These are phyloP conservation scores for Neotropicomus parvogracilis DNA, from an alignment of 1,284 basidiomycete species.

Conservation along the genomic window DNA sequence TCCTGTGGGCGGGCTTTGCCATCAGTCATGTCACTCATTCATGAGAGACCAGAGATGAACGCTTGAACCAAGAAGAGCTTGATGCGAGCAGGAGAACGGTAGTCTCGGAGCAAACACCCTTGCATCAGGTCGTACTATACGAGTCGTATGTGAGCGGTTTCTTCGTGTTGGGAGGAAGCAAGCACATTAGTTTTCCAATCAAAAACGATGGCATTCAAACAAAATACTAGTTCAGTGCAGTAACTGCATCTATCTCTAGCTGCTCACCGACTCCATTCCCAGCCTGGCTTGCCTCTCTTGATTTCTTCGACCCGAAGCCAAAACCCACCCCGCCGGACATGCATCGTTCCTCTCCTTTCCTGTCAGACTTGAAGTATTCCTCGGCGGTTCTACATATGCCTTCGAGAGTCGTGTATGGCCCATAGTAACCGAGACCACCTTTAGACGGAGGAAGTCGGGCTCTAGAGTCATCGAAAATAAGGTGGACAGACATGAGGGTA, in stretches of 20 bases:
- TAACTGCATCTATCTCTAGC: constrained; percentile 15
- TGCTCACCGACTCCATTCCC: constrained; percentile 15
- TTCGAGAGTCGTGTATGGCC: constrained; percentile 54
- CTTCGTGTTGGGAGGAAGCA: background rate
- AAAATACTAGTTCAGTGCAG: constrained; percentile 19
- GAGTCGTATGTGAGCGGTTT: background rate
- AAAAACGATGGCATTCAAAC: background rate
- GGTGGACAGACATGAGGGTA: constrained; percentile 56
- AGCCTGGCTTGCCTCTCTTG: constrained; percentile 1
- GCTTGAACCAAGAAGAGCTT: constrained; percentile 15
- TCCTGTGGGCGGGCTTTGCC: constrained; percentile 3
- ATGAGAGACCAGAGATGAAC: background rate
- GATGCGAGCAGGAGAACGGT: background rate
- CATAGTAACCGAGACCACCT: constrained; percentile 65
- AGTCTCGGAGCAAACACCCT: background rate
- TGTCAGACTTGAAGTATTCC: constrained; percentile 44
- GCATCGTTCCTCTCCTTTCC: constrained; percentile 34
- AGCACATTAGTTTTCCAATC: background rate
- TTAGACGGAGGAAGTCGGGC: constrained; percentile 54
- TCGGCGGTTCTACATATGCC: constrained; percentile 52
- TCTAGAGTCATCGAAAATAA: constrained; percentile 68
- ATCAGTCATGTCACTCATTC: background rate
- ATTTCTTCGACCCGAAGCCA: constrained; percentile 13
- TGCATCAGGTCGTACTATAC: background rate
- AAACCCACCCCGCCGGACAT: constrained; percentile 31